Evolutionary conservation across 225 moss, liverwort and hornwort species (phyloP).

Genomic region (Bryum argenteum): DNA sequence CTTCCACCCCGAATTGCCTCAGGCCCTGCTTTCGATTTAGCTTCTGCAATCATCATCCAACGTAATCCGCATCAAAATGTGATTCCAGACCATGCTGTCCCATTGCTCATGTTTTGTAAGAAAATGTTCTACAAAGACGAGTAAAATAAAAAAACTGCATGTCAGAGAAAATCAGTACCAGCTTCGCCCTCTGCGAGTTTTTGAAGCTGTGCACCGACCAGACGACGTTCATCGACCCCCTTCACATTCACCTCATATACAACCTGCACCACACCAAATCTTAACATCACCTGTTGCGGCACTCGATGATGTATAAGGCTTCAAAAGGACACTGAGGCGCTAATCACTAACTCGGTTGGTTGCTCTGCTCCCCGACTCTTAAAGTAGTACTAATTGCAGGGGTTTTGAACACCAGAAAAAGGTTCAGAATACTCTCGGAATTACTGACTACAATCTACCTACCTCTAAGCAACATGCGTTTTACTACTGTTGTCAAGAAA

Average conservation of each 20-base stretch:
- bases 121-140: conserved; percentile 6
- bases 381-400: conserved; percentile 5
- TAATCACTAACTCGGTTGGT: conserved; percentile 8
- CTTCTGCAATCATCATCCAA: conserved; percentile 53
- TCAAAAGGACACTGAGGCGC: background rate
- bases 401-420: background rate
- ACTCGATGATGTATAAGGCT: conserved; percentile 13
- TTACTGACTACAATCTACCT: conserved; percentile 8
- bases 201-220: conserved; percentile 90
- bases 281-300: conserved; percentile 7
- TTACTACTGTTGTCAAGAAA: background rate
- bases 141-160: conserved; percentile 4
- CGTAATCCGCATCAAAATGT: conserved; percentile 15
- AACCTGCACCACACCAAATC: conserved; percentile 57
- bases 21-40: conserved; percentile 72
- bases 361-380: background rate
- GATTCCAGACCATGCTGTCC: conserved; percentile 10
- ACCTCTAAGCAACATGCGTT: background rate
- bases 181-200: conserved; percentile 83
- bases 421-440: background rate
- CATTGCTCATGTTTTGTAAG: background rate
- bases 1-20: conserved; percentile 95
- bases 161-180: conserved; percentile 46
- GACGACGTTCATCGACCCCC: conserved; percentile 95
- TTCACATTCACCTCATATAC: conserved; percentile 97